Evolutionary conservation across 345 rosid genomes (phyloP).

Genomic region (Raphanus sativus): DNA sequence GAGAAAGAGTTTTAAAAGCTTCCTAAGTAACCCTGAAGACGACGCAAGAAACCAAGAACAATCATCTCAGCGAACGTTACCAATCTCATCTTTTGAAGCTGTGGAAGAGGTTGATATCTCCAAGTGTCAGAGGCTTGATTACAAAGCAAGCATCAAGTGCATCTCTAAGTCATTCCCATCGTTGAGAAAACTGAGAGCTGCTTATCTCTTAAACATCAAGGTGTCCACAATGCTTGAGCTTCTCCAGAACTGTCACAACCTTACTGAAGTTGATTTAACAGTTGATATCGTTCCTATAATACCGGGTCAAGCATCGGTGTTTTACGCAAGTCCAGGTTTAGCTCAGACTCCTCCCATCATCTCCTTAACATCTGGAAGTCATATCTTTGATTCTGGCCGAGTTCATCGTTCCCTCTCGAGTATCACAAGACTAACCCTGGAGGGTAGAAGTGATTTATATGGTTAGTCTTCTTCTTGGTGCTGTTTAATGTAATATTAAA

Average conservation of each 20-base stretch:
- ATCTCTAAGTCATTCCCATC: slow-evolving; percentile 68
- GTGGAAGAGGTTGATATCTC: slow-evolving; percentile 68
- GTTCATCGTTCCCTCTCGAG: slow-evolving; percentile 36
- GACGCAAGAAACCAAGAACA: slow-evolving; percentile 33
- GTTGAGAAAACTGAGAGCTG: slow-evolving; percentile 65
- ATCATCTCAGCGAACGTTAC: slow-evolving; percentile 29
- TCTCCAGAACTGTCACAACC: slow-evolving; percentile 46
- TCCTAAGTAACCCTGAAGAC: slow-evolving; percentile 34
- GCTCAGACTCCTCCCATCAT: slow-evolving; percentile 33
- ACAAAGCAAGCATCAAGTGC: slow-evolving; percentile 50
- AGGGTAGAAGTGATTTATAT: slow-evolving; percentile 68
- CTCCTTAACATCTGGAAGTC: slow-evolving; percentile 22
- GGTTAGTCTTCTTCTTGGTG: slow-evolving; percentile 51
- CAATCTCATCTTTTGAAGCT: slow-evolving; percentile 47
- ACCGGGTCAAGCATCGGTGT: slow-evolving; percentile 44
- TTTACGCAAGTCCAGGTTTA: slow-evolving; percentile 43
- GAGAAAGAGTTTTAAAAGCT: slow-evolving; percentile 38
- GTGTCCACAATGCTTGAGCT: slow-evolving; percentile 40
- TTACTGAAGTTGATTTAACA: slow-evolving; percentile 66
- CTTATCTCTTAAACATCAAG: slow-evolving; percentile 66
- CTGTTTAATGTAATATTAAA: background rate
- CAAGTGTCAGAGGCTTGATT: slow-evolving; percentile 60
- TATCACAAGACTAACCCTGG: slow-evolving; percentile 59
- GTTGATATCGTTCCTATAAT: slow-evolving; percentile 58
- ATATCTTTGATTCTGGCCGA: slow-evolving; percentile 4